A percentile compares a stretch with the other conserved stretches of the same genome.
These are phyloP conservation scores for Ceratocystis diversiconidia DNA, from an alignment of 2,329 filamentous ascomycete species.

Conservation along the genomic window DNA sequence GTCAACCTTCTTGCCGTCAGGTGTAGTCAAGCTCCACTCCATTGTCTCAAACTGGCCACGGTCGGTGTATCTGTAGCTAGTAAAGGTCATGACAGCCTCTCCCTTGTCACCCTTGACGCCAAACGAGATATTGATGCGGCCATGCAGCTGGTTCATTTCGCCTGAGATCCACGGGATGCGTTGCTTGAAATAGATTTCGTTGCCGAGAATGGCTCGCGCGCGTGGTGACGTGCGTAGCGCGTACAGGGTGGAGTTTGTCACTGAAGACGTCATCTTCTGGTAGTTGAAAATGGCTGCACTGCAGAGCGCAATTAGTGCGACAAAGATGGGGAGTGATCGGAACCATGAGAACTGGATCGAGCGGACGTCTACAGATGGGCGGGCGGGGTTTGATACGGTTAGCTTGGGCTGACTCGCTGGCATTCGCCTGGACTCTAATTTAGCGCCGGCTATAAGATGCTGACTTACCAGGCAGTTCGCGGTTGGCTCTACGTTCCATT, in stretches of 20 bases:
- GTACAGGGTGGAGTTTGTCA: slow-evolving; percentile 82
- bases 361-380: slow-evolving; percentile 27
- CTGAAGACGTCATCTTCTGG: slow-evolving; percentile 79
- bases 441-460: neutral
- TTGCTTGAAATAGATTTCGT: slow-evolving; percentile 69
- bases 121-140: slow-evolving; percentile 75
- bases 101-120: slow-evolving; percentile 66
- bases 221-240: slow-evolving; percentile 65
- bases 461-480: slow-evolving; percentile 47
- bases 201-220: slow-evolving; percentile 67
- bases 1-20: slow-evolving; percentile 48
- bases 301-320: slow-evolving; percentile 52
- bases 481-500: slow-evolving; percentile 50
- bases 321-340: slow-evolving; percentile 68
- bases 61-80: slow-evolving; percentile 50
- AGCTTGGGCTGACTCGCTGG: slow-evolving; percentile 3
- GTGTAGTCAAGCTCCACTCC: slow-evolving; percentile 72
- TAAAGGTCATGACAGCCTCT: slow-evolving; percentile 65
- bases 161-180: slow-evolving; percentile 73
- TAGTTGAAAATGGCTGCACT: slow-evolving; percentile 96
- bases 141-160: slow-evolving; percentile 87
- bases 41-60: slow-evolving; percentile 66
- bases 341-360: slow-evolving; percentile 45
- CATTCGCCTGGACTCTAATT: no score
- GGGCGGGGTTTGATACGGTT: neutral